These are phyloP conservation scores for Cicer chorassanicum DNA, from an alignment of 306 rosid genomes.

Conservation along the genomic window DNA sequence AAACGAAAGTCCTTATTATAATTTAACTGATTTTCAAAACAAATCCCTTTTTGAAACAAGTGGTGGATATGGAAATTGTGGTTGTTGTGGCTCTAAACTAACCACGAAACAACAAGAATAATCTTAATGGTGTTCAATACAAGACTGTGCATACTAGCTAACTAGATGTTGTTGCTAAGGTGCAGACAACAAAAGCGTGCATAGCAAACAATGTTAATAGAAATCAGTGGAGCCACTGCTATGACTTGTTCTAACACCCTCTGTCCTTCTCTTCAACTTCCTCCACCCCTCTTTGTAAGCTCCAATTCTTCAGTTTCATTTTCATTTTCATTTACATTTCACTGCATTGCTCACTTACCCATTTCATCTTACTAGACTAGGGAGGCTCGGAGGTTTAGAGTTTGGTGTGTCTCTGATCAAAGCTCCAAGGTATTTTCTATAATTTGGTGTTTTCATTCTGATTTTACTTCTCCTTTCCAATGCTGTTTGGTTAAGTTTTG, in stretches of 20 bases:
- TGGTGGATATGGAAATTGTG: constrained; percentile 49
- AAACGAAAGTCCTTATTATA: not conserved
- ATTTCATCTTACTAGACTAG: constrained; percentile 44
- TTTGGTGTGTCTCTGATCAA: constrained; percentile 63
- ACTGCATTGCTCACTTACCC: not conserved
- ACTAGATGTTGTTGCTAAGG: not conserved
- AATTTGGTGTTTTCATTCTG: not conserved
- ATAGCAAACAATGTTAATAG: constrained; percentile 40
- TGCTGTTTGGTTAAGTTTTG: constrained; percentile 8
- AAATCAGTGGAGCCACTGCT: constrained; percentile 56
- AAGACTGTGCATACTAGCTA: not conserved
- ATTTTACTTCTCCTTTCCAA: not conserved
- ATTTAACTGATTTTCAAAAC: not conserved
- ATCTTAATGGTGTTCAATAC: not conserved
- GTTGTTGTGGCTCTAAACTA: constrained; percentile 66
- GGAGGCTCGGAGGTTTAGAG: constrained; percentile 52
- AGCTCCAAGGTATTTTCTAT: constrained; percentile 55
- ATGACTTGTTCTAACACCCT: constrained; percentile 67
- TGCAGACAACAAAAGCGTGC: not conserved
- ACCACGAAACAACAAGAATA: constrained; percentile 41
- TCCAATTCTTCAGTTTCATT: constrained; percentile 8
- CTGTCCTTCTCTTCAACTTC: constrained; percentile 57
- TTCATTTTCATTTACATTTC: not conserved
- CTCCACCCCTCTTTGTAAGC: constrained; percentile 62
- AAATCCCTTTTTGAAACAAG: not conserved